Percentiles rank a stretch among this genome's conserved stretches.
Evolutionary conservation across 1,284 basidiomycete genomes (phyloP).

Genomic region (Vanrija sp.): DNA sequence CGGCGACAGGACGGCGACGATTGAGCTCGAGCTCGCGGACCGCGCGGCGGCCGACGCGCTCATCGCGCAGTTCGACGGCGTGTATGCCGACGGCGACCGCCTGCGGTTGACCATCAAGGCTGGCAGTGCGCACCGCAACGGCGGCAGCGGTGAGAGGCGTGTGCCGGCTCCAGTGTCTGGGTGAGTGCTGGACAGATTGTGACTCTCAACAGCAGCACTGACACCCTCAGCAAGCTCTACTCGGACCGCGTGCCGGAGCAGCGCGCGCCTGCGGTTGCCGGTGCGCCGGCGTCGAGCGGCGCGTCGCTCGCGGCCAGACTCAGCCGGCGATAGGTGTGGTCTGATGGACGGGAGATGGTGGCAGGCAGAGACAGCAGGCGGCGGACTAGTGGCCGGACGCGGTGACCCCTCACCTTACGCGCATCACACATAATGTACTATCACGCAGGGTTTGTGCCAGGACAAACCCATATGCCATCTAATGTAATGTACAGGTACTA

Average conservation of each 20-base stretch:
- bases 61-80: conserved; percentile 69
- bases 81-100: conserved; percentile 73
- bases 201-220: too few species aligned
- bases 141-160: too few species aligned
- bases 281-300: background rate
- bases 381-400: too few species aligned
- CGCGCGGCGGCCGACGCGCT: conserved; percentile 62
- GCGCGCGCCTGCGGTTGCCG: conserved; percentile 28
- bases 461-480: too few species aligned
- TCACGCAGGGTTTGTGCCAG: too few species aligned
- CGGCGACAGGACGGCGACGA: conserved; percentile 53
- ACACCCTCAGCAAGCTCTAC: conserved; percentile 65
- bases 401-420: too few species aligned
- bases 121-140: conserved; percentile 7
- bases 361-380: too few species aligned
- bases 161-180: conserved; percentile 41
- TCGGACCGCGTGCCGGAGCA: conserved; percentile 71
- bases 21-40: conserved; percentile 69
- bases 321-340: background rate
- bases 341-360: background rate
- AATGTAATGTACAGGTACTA: too few species aligned
- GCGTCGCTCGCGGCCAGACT: background rate
- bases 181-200: too few species aligned
- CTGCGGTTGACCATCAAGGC: conserved; percentile 64
- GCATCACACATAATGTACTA: too few species aligned